These are phyloP conservation scores for Penicillium mononematosum DNA, from an alignment of 495 filamentous ascomycete species.

Conservation along the genomic window DNA sequence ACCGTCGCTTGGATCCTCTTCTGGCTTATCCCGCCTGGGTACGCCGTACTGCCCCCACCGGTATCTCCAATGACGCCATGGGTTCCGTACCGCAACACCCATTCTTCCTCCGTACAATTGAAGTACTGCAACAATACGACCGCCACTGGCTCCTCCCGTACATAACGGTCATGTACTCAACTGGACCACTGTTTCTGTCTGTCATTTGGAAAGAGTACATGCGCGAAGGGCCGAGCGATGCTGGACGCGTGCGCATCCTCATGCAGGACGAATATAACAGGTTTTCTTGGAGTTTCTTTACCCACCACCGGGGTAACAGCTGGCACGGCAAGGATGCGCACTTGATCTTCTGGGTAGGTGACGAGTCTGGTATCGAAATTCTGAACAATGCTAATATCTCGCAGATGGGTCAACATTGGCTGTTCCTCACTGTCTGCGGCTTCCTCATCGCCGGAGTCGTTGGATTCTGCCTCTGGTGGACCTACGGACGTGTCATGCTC, in stretches of 20 bases:
- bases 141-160: conserved; percentile 79
- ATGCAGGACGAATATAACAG: conserved; percentile 69
- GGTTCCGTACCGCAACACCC: conserved; percentile 76
- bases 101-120: conserved; percentile 75
- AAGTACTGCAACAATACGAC: conserved; percentile 67
- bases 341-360: conserved; percentile 70
- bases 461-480: conserved; percentile 57
- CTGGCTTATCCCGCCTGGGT: conserved; percentile 81
- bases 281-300: conserved; percentile 75
- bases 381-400: conserved; percentile 10
- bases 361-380: background rate
- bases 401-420: conserved; percentile 69
- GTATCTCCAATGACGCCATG: conserved; percentile 89
- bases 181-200: conserved; percentile 79
- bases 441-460: conserved; percentile 59
- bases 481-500: conserved; percentile 50
- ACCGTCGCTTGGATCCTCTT: conserved; percentile 75
- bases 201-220: conserved; percentile 84
- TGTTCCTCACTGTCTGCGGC: conserved; percentile 64
- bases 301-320: conserved; percentile 68
- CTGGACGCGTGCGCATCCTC: conserved; percentile 52
- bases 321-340: conserved; percentile 76
- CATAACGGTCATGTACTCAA: conserved; percentile 85
- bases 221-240: conserved; percentile 38
- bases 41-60: conserved; percentile 74